These are phyloP conservation scores for Myriosclerotinia duriaeana DNA, from an alignment of 2,329 filamentous ascomycete species.

Conservation along the genomic window DNA sequence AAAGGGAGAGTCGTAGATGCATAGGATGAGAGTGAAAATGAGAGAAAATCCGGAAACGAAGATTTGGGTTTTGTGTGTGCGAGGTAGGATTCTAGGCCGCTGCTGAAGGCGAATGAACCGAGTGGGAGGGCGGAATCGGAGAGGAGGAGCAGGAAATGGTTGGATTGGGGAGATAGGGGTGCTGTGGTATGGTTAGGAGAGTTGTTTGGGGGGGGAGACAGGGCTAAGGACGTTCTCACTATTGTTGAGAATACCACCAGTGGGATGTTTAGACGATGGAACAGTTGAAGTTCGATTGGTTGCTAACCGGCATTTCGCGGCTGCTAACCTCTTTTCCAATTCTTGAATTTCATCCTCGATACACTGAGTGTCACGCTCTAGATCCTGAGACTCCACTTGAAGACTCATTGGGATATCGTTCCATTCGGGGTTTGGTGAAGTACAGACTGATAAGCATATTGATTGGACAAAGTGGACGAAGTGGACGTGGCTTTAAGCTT, in stretches of 20 bases:
- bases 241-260: conserved; percentile 27
- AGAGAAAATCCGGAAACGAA: conserved; percentile 65
- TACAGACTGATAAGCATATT: background rate
- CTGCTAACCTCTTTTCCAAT: conserved; percentile 50
- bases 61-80: conserved; percentile 58
- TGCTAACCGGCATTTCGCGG: conserved; percentile 48
- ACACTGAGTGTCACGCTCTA: conserved; percentile 33
- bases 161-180: conserved; percentile 31
- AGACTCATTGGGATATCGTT: conserved; percentile 15
- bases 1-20: conserved; percentile 74
- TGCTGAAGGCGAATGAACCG: conserved; percentile 85
- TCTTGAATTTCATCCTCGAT: conserved; percentile 54
- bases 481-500: conserved; percentile 4
- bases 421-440: background rate
- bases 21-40: conserved; percentile 67
- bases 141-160: conserved; percentile 72
- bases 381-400: conserved; percentile 18
- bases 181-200: conserved; percentile 28
- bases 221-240: background rate
- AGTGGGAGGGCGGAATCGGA: conserved; percentile 80
- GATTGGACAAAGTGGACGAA: background rate
- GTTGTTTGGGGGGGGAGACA: background rate
- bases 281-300: conserved; percentile 33
- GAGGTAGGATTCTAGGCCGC: conserved; percentile 78
- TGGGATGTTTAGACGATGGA: conserved; percentile 28